A percentile compares a stretch with the other conserved stretches of the same genome.
Evolutionary conservation across 352 stramenopile genomes (phyloP).

Genomic region (Pythium dissimile): DNA sequence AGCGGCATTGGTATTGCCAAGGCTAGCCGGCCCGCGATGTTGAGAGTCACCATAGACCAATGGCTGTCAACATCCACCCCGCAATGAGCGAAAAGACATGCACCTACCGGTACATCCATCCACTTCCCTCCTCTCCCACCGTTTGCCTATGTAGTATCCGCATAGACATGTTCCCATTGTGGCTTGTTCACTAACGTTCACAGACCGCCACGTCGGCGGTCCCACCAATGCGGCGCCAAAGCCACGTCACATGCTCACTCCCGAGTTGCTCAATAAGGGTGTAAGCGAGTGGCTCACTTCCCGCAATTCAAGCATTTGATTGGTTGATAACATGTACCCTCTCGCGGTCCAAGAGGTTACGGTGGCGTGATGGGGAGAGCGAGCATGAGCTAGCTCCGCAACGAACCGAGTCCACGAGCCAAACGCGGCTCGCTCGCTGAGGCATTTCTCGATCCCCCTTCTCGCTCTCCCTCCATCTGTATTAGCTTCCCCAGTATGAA

Average conservation of each 20-base stretch:
- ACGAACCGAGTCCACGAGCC: no score
- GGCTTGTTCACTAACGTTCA: no score
- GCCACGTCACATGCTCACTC: neutral
- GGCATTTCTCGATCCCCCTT: conserved; percentile 18
- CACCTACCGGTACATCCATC: neutral
- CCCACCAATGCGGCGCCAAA: conserved; percentile 1
- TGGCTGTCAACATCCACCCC: neutral
- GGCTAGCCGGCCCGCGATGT: no score
- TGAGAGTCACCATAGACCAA: no score
- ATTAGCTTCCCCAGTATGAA: conserved; percentile 45
- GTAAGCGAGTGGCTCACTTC: neutral
- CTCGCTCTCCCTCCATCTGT: neutral
- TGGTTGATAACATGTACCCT: conserved; percentile 1
- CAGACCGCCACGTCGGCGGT: conserved; percentile 6
- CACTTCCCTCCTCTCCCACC: neutral
- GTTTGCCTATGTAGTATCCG: neutral
- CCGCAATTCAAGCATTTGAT: neutral
- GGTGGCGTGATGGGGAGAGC: conserved; percentile 8
- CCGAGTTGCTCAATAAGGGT: conserved; percentile 9
- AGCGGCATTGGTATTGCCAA: no score
- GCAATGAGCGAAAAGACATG: conserved; percentile 8
- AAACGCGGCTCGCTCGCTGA: neutral
- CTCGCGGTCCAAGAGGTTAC: neutral
- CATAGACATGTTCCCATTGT: conserved; percentile 21
- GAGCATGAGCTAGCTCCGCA: neutral